Evolutionary conservation across 805 yeast genomes (phyloP), one percentile per base, ranked within the genome.

Genomic region (Lachancea cidri): DNA sequence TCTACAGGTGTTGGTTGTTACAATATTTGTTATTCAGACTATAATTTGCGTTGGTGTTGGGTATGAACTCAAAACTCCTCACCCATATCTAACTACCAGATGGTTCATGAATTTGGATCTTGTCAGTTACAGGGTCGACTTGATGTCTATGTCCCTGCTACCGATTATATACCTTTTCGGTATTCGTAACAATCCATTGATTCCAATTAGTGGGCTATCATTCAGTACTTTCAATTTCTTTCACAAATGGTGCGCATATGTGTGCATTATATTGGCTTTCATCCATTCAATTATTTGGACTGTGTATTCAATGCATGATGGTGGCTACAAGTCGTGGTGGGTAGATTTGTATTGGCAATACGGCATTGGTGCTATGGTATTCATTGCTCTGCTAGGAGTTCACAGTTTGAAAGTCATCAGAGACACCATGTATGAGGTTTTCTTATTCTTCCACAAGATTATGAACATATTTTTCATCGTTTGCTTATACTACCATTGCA

Each of bases 121-220:
- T 41, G 62, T 80, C 14, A 78, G 76, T 32, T 81, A 77, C 55
- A 68, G 86, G 58, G 62, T 76, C 4, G 82, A 74, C 36, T 41
- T 77, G 15, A 62, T 75, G 58, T 60, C 74, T 2, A 59, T 76
- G 29, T 76, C 74, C 39, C 43, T 78, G 36, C 68, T 80, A 43
- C 91, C 93, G 0, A 56, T 73, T 5, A 57, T 79, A 14, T 73
- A 76, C 45, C 62, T 83, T 42, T 81, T 84, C 59, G 86, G 86
- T 4, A 82, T 83, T 22, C 68, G 93, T 52, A 86, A 85, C 58
- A 85, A 83, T 54, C 76, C 86, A 16, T 66, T 85, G 53, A 72
- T 75, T 46, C 66, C 64, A 55, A 40, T 81, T 4, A 73, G 88
- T 1, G 86, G 89, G 2, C 71, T 84, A 68, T 60, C 78, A 0